These are phyloP conservation scores for Fusarium xyrophilum DNA, from an alignment of 2,329 filamentous ascomycete genomes.

Conservation along the genomic window DNA sequence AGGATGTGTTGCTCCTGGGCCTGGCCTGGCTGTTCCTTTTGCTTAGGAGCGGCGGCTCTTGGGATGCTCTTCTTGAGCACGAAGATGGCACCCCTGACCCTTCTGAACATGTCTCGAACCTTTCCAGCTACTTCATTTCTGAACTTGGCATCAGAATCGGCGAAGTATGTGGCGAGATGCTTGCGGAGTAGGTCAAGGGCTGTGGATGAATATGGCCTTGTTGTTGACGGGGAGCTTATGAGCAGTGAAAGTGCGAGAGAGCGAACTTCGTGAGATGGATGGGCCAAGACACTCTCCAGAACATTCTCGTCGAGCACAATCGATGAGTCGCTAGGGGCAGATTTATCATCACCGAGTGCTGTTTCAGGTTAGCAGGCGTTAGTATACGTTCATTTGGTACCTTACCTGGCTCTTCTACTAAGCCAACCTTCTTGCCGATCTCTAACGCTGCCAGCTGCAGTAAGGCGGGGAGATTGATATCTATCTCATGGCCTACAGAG, in stretches of 20 bases:
- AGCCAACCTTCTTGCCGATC: slow-evolving; percentile 71
- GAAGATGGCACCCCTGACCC: slow-evolving; percentile 72
- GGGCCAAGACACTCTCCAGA: slow-evolving; percentile 60
- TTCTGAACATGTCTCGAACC: slow-evolving; percentile 77
- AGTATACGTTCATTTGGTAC: neutral
- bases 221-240: slow-evolving; percentile 76
- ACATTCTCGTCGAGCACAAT: slow-evolving; percentile 52
- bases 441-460: slow-evolving; percentile 73
- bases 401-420: slow-evolving; percentile 72
- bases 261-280: slow-evolving; percentile 70
- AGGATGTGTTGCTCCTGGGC: slow-evolving; percentile 42
- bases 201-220: slow-evolving; percentile 70
- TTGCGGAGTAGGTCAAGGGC: slow-evolving; percentile 68
- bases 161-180: slow-evolving; percentile 75
- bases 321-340: slow-evolving; percentile 30
- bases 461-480: slow-evolving; percentile 61
- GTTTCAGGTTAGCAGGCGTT: slow-evolving; percentile 23
- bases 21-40: slow-evolving; percentile 42
- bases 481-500: slow-evolving; percentile 52
- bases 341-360: slow-evolving; percentile 41
- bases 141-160: slow-evolving; percentile 86
- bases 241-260: slow-evolving; percentile 83
- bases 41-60: slow-evolving; percentile 45
- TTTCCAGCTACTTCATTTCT: slow-evolving; percentile 80
- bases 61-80: slow-evolving; percentile 57